phyloP scores from a whole-genome alignment of 768 basidiomycete species.

The Kwoniella sp. region DNA sequence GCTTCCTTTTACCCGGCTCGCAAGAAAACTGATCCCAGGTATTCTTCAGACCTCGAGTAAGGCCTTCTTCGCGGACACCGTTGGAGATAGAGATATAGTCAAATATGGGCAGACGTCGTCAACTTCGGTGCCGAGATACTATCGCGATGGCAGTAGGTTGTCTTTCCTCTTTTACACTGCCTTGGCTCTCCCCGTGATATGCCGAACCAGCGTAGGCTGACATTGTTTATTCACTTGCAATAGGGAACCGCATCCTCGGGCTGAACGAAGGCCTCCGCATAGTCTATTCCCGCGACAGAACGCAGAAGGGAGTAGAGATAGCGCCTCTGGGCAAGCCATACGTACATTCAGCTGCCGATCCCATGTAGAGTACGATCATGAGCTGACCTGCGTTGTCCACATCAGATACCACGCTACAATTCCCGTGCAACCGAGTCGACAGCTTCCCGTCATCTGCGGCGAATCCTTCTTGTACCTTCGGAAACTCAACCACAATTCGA shows the following conservation, averaged over 20 bases:
- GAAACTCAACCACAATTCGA: slow-evolving; percentile 1
- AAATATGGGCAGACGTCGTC: slow-evolving; percentile 30
- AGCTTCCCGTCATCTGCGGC: slow-evolving; percentile 15
- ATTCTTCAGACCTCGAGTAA: slow-evolving; percentile 14
- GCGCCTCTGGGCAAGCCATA: slow-evolving; percentile 32
- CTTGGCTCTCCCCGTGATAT: background rate
- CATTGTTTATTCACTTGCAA: background rate
- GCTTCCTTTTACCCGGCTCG: background rate
- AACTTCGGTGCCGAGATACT: slow-evolving; percentile 22
- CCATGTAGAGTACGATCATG: background rate
- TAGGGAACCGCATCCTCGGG: slow-evolving; percentile 30
- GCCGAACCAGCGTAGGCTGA: background rate
- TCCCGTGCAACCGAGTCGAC: slow-evolving; percentile 20
- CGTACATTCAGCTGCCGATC: slow-evolving; percentile 15
- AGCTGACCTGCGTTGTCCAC: background rate
- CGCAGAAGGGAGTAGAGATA: slow-evolving; percentile 34
- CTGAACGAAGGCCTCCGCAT: slow-evolving; percentile 29
- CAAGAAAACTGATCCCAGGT: background rate
- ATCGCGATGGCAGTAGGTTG: slow-evolving; percentile 33
- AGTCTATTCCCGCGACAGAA: slow-evolving; percentile 24
- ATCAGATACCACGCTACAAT: slow-evolving; percentile 34
- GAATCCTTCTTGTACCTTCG: slow-evolving; percentile 21
- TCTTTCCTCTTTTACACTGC: background rate
- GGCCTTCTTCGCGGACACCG: slow-evolving; percentile 27
- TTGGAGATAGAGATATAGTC: slow-evolving; percentile 29